Percentiles rank a stretch among this genome's conserved stretches.
These are phyloP conservation scores for Symmetrospora coprosmae DNA, from an alignment of 768 basidiomycete species.

Conservation along the genomic window DNA sequence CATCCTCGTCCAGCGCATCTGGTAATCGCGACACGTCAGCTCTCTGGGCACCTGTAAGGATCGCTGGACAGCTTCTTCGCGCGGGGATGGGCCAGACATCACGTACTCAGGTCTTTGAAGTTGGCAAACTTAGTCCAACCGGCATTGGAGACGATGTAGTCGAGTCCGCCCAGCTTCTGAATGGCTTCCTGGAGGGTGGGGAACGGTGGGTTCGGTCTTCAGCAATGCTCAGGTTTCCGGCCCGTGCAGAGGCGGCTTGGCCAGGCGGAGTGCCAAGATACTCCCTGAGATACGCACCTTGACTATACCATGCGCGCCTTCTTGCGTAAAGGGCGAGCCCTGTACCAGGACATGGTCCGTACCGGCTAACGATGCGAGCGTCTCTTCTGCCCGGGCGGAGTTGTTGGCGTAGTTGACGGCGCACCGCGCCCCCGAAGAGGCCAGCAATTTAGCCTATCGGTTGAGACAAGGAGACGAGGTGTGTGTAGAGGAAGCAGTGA, in stretches of 20 bases:
- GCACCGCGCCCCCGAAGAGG: background rate
- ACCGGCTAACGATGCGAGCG: background rate
- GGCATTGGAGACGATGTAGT: background rate
- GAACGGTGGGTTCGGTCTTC: too few relatives aligned
- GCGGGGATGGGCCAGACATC: background rate
- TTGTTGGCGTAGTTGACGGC: constrained; percentile 1
- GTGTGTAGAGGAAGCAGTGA: too few relatives aligned
- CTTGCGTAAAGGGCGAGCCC: background rate
- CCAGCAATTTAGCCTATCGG: background rate
- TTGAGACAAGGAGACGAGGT: too few relatives aligned
- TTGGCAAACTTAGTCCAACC: constrained; percentile 4
- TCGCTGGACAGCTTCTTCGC: too few relatives aligned
- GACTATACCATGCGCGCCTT: background rate
- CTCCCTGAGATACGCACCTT: too few relatives aligned
- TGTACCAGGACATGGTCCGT: background rate
- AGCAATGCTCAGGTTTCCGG: too few relatives aligned
- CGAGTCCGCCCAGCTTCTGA: background rate
- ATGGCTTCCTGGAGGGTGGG: constrained; percentile 5
- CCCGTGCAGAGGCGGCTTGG: background rate
- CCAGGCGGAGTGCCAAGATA: too few relatives aligned
- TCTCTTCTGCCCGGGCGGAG: background rate
- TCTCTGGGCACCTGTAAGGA: too few relatives aligned
- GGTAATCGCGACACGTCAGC: background rate
- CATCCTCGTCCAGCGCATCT: background rate
- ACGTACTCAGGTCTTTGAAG: constrained; percentile 1